Evolutionary conservation across 148 eudicot species (phyloP), one percentile per base, ranked within the genome.

Genomic region (Talinum fruticosum): DNA sequence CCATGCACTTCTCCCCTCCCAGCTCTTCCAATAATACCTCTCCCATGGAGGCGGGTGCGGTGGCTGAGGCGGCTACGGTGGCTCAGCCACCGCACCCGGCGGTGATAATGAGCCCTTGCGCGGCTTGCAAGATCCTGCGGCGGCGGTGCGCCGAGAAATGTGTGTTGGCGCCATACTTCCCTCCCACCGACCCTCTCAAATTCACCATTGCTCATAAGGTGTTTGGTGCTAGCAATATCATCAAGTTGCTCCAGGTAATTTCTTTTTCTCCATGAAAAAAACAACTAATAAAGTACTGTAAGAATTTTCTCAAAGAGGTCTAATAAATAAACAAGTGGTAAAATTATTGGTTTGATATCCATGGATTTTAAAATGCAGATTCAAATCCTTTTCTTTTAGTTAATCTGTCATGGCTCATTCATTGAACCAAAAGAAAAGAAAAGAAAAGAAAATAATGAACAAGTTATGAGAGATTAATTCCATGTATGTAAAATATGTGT

Each of bases 151-250:
- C 85, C 1, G 91, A 87, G 14, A 86, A 85, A 74, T 91, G 96
- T 69, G 87, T 89, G 13, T 70, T 87, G 78, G 91, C 93, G 26
- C 96, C 96, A 0, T 89, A 89, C 59, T 89, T 89, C 66, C 96
- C 96, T 34, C 96, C 96, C 0, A 85, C 87, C 8, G 91, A 91
- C 57, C 96, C 96, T 1, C 86, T 89, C 81, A 88, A 88, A 76
- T 91, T 91, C 84, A 84, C 91, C 76, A 89, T 87, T 71, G 96
- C 96, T 24, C 96, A 91, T 67, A 84, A 85, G 74, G 93, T 91
- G 51, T 91, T 89, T 75, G 95, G 95, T 77, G 92, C 95, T 72
- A 91, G 92, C 86, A 91, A 91, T 80, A 91, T 91, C 82, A 91
- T 89, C 79, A 91, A 91, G 78, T 51, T 91, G 49, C 79, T 91